Percentiles rank a stretch among this genome's conserved stretches.
phyloP scores from a whole-genome alignment of 2,329 filamentous ascomycete genomes.

The Cladophialophora carrionii region DNA sequence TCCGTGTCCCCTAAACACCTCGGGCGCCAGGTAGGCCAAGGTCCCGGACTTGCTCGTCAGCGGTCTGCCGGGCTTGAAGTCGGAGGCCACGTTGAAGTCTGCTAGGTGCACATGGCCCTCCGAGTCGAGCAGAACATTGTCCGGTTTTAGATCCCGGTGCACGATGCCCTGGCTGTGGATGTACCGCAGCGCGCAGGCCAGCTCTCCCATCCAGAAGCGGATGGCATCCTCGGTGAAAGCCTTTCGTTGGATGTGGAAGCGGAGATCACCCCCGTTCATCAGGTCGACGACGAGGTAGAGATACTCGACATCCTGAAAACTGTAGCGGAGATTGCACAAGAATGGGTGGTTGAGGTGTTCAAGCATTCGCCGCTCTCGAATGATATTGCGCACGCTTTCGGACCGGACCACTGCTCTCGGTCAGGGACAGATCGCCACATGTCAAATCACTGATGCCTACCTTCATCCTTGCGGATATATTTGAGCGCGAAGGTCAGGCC shows the following conservation, averaged over 20 bases:
- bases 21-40: conserved; percentile 89
- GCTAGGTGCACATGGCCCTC: conserved; percentile 96
- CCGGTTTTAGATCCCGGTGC: conserved; percentile 87
- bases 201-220: conserved; percentile 93
- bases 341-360: conserved; percentile 98
- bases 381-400: conserved; percentile 97
- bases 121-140: conserved; percentile 84
- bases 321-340: conserved; percentile 97
- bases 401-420: conserved; percentile 77
- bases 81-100: conserved; percentile 98
- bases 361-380: conserved; percentile 95
- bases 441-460: conserved; percentile 49
- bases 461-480: conserved; percentile 98
- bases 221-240: conserved; percentile 97
- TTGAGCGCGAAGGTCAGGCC: conserved; percentile 93
- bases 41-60: conserved; percentile 97
- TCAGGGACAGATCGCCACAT: neutral
- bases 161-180: conserved; percentile 86
- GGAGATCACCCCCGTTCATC: conserved; percentile 95
- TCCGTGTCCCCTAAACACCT: conserved; percentile 88
- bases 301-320: conserved; percentile 98
- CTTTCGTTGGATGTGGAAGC: conserved; percentile 97
- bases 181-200: conserved; percentile 87
- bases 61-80: conserved; percentile 78
- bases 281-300: conserved; percentile 97